A percentile compares a stretch with the other conserved stretches of the same genome.
Conservation (phyloP, 306 rosid genomes). For the Casuarina glauca region DNA sequence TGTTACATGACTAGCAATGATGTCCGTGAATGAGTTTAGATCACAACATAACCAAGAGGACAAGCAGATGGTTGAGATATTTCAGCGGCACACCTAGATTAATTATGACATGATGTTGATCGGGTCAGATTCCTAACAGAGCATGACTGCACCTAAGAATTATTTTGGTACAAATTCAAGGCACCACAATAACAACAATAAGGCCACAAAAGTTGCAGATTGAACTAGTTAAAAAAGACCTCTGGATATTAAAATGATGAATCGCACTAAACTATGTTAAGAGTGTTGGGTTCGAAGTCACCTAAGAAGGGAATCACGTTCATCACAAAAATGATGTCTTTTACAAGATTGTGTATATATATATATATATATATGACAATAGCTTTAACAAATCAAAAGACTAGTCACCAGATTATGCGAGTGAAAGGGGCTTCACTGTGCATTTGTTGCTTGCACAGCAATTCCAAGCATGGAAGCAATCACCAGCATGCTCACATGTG, state of each 20-base stretch:
- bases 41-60: neutral
- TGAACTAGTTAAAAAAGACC: neutral
- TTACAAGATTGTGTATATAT: slow-evolving; percentile 78
- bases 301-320: slow-evolving; percentile 26
- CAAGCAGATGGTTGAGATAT: neutral
- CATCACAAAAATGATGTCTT: slow-evolving; percentile 41
- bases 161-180: neutral
- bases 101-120: neutral
- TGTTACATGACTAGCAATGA: neutral
- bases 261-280: slow-evolving; percentile 41
- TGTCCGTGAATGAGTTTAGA: neutral
- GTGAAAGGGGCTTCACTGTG: neutral
- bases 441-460: slow-evolving; percentile 15
- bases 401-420: neutral
- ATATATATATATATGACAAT: slow-evolving; percentile 51
- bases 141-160: neutral
- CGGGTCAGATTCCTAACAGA: neutral
- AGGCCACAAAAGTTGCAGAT: neutral
- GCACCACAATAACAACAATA: neutral
- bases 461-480: slow-evolving; percentile 26
- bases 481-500: slow-evolving; percentile 5
- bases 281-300: slow-evolving; percentile 39
- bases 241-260: neutral
- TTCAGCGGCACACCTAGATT: neutral
- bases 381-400: slow-evolving; percentile 24